Evolutionary conservation across 768 basidiomycete species (phyloP).

Genomic region (Termitomyces sp.): DNA sequence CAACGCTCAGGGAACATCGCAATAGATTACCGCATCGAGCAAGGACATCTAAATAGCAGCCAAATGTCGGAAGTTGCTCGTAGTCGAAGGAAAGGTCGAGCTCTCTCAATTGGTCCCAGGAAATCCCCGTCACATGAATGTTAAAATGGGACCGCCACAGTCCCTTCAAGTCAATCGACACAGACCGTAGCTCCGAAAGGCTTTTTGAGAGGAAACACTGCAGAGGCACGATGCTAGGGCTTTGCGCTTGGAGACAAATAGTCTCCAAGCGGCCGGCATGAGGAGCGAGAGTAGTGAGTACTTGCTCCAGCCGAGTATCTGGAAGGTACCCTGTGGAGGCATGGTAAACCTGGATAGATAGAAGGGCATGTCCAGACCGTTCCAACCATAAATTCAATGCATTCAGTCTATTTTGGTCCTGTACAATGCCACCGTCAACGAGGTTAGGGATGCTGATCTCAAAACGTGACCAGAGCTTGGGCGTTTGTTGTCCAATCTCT

Average conservation of each 20-base stretch:
- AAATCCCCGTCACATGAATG: conserved; percentile 21
- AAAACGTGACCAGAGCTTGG: conserved; percentile 44
- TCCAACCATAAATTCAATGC: conserved; percentile 29
- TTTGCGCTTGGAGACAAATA: conserved; percentile 28
- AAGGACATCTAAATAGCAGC: conserved; percentile 29
- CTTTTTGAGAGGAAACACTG: conserved; percentile 16
- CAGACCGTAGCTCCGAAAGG: conserved; percentile 23
- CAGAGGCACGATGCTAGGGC: conserved; percentile 19
- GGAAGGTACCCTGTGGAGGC: conserved; percentile 12
- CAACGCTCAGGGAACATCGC: conserved; percentile 25
- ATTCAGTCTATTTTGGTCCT: conserved; percentile 15
- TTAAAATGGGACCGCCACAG: conserved; percentile 18
- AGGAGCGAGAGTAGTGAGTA: conserved; percentile 24
- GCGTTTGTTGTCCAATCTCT: conserved; percentile 28
- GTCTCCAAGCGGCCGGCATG: conserved; percentile 32
- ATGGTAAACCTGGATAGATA: conserved; percentile 27
- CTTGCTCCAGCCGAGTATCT: conserved; percentile 18
- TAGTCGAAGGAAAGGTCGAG: conserved; percentile 31
- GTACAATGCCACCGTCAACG: conserved; percentile 3
- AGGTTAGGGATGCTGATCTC: conserved; percentile 24
- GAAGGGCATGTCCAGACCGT: conserved; percentile 26
- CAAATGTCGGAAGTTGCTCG: conserved; percentile 26
- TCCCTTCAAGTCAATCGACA: conserved; percentile 26
- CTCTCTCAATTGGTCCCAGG: conserved; percentile 33
- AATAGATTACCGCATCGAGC: conserved; percentile 23